phyloP scores from a whole-genome alignment of 2,329 filamentous ascomycete species.

The Lasiodiplodia hormozganensis region DNA sequence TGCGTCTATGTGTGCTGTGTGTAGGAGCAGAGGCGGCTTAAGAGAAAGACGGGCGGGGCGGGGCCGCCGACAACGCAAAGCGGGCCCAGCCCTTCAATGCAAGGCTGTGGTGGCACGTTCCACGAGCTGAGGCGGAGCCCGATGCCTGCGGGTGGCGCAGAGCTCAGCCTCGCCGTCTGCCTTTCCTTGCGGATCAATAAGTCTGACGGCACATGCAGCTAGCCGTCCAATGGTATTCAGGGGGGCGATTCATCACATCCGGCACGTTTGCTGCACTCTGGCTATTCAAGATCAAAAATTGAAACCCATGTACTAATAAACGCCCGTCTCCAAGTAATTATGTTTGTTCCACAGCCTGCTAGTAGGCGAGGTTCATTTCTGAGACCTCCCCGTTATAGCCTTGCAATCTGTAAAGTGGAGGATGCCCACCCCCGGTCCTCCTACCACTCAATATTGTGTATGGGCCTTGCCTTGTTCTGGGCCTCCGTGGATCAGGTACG shows the following conservation, averaged over 20 bases:
- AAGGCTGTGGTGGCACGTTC: neutral
- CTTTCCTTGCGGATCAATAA: neutral
- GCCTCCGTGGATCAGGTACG: neutral
- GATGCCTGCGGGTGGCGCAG: conserved; percentile 6
- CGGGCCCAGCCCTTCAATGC: conserved; percentile 3
- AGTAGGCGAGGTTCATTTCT: neutral
- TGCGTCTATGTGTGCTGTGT: neutral
- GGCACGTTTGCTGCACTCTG: neutral
- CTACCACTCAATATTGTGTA: neutral
- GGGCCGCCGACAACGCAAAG: neutral
- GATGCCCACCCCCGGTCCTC: neutral
- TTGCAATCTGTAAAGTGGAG: neutral
- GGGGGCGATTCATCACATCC: neutral
- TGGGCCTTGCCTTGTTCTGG: neutral
- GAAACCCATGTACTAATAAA: neutral
- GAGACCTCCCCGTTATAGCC: neutral
- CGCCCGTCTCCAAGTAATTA: neutral
- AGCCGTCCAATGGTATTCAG: neutral
- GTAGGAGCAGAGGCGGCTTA: neutral
- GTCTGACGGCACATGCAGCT: conserved; percentile 3
- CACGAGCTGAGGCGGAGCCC: conserved; percentile 7
- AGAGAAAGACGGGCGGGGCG: neutral
- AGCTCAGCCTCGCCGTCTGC: conserved; percentile 5
- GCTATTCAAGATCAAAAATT: neutral
- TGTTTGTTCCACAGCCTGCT: neutral